A percentile compares a stretch with the other conserved stretches of the same genome.
Evolutionary conservation across 805 yeast species (phyloP).

Genomic region (Candida hungchunana): DNA sequence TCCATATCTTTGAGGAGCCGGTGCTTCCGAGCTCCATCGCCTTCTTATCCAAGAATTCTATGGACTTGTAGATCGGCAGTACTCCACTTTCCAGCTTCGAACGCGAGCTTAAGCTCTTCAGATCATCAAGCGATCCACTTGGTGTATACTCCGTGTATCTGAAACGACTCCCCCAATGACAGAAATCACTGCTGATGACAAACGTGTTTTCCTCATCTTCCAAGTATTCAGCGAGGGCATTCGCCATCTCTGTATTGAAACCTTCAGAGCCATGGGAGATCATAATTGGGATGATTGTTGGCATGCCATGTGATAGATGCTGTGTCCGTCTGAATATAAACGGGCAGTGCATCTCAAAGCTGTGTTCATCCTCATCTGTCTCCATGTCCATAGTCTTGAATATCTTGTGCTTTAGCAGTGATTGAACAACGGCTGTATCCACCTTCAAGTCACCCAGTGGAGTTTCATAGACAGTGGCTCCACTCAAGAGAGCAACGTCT

Average conservation of each 20-base stretch:
- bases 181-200: conserved; percentile 84
- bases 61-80: conserved; percentile 62
- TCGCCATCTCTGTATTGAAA: conserved; percentile 43
- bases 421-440: conserved; percentile 44
- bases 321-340: conserved; percentile 50
- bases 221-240: conserved; percentile 48
- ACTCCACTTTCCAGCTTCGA: conserved; percentile 5
- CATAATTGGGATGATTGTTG: conserved; percentile 70
- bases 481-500: conserved; percentile 51
- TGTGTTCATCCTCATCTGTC: conserved; percentile 82
- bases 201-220: conserved; percentile 57
- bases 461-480: conserved; percentile 59
- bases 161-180: conserved; percentile 86
- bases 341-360: conserved; percentile 93
- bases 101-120: conserved; percentile 10
- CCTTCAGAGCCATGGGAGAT: conserved; percentile 55
- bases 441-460: conserved; percentile 77
- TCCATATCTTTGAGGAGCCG: conserved; percentile 61
- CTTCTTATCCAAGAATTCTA: conserved; percentile 62
- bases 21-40: conserved; percentile 63
- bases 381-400: conserved; percentile 54
- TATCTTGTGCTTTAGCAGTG: conserved; percentile 34
- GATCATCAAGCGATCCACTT: conserved; percentile 15
- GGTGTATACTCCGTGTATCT: conserved; percentile 50
- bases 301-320: conserved; percentile 31